Evolutionary conservation across 371 early-diverging fungal species (phyloP), one percentile per base, ranked within the genome.

Genomic region (Saksenaea vasiformis): DNA sequence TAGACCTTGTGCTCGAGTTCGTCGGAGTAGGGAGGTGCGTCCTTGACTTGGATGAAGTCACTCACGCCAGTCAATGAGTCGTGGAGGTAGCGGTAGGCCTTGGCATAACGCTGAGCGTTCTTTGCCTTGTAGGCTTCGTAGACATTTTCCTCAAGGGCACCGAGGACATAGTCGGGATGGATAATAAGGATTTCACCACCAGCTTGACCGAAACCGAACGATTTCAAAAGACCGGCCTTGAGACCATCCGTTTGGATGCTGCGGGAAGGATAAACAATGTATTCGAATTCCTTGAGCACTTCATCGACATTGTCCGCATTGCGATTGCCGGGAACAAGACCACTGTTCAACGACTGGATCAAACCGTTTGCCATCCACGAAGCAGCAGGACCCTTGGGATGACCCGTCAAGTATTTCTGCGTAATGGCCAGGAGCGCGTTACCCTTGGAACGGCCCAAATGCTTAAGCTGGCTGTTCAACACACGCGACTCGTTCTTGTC

Each of bases 311-410:
- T 97, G 82, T 97, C 97, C 51, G 93, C 90, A 74, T 97, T 97
- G 71, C 96, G 94, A 84, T 97, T 97, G 61, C 97, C 97, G 27
- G 97, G 97, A 51, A 96, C 83, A 62, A 95, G 78, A 72, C 97
- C 95, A 38, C 93, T 92, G 69, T 92, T 87, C 63, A 97, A 82
- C 56, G 88, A 81, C 75, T 97, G 96, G 62, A 96, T 80, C 65
- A 92, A 86, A 66, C 97, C 96, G 83, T 96, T 96, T 69, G 95
- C 87, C 97, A 97, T 97, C 95, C 95, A 96, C n/a, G 95, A 92
- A 53, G 97, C 97, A 51, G 97, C 97, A 54, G 97, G 93, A 62
- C 95, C 97, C 91, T 97, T 97, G 41, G 98, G 95, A 70, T 97
- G 97, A 62, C 96, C 97, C 58, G 97, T 97, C 61, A 97, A 85